Base-by-base conservation (phyloP, 257 asterid genomes). In the Verbena officinalis region DNA sequence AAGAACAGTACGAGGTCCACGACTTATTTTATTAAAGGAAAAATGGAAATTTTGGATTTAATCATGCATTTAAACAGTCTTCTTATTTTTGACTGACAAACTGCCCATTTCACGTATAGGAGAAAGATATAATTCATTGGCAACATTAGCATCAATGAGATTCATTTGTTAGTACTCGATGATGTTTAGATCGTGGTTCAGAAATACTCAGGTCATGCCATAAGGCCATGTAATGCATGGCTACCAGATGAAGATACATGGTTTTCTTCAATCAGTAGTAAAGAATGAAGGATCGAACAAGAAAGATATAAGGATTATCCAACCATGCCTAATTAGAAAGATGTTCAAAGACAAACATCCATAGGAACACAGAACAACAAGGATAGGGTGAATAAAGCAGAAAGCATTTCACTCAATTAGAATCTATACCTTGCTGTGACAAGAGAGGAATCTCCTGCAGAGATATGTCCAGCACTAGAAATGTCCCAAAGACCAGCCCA, bases 381-480 rank as follows among this genome's bases (percentile, higher is more conserved):
- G n/a, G n/a, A n/a, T n/a, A n/a, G n/a, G n/a, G n/a, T n/a, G n/a
- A 30, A 30, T 30, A 30, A 30, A 30, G 36, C 36, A 30, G 36
- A n/a, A n/a, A n/a, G n/a, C n/a, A n/a, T n/a, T n/a, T n/a, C n/a
- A n/a, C n/a, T 27, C 33, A 27, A 27, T 27, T 5, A 2, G 33
- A 27, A 2, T 27, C 33, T 5, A 33, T 79, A 82, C 97, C 89
- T 87, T 24, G 97, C 99, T 17, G 97, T 76, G 63, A 81, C 75
- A 34, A 93, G 95, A 64, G 97, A 86, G n/a, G 95, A 84, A 80
- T 93, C 99, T 30, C 99, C 95, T 23, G 99, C 95, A 16, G 99
- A 86, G 62, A 90, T 86, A 74, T 93, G 99, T 62, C 99, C 99
- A 55, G 97, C 99, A 75, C 99, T 90, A 74, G 97, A 93, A 62